Conservation (phyloP, 192 early-diverging fungal species). For the Backusella circina region DNA sequence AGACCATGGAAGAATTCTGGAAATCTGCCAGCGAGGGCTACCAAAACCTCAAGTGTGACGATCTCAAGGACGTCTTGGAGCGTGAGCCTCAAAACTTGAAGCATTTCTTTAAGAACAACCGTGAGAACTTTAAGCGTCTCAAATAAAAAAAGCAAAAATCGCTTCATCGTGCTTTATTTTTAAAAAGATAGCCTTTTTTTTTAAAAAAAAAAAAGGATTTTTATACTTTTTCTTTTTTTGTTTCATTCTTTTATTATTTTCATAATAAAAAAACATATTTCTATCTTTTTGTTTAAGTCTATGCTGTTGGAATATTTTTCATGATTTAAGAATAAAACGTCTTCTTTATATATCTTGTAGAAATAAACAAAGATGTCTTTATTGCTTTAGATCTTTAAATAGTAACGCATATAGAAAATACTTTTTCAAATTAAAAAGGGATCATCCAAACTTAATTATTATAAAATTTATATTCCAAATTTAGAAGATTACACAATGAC, state of each 20-base stretch:
- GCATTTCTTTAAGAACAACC: constrained; percentile 14
- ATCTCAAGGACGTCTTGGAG: constrained; percentile 1
- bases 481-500: background rate
- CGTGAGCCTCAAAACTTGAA: constrained; percentile 9
- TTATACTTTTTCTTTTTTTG: background rate
- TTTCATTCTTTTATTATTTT: background rate
- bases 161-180: background rate
- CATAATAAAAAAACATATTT: background rate
- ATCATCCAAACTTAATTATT: too few species aligned
- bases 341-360: too few species aligned
- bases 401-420: too few species aligned
- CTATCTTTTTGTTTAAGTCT: background rate
- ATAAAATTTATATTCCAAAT: background rate
- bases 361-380: too few species aligned
- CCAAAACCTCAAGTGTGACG: background rate
- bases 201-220: background rate
- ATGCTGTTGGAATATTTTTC: background rate
- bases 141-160: background rate
- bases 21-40: constrained; percentile 1
- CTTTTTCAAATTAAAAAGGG: too few species aligned
- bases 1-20: constrained; percentile 8
- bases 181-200: background rate
- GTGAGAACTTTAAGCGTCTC: background rate
- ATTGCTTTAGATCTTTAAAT: too few species aligned
- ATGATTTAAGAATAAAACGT: too few species aligned